Evolutionary conservation across 2,329 filamentous ascomycete genomes (phyloP).

Genomic region (Macrophomina tecta): DNA sequence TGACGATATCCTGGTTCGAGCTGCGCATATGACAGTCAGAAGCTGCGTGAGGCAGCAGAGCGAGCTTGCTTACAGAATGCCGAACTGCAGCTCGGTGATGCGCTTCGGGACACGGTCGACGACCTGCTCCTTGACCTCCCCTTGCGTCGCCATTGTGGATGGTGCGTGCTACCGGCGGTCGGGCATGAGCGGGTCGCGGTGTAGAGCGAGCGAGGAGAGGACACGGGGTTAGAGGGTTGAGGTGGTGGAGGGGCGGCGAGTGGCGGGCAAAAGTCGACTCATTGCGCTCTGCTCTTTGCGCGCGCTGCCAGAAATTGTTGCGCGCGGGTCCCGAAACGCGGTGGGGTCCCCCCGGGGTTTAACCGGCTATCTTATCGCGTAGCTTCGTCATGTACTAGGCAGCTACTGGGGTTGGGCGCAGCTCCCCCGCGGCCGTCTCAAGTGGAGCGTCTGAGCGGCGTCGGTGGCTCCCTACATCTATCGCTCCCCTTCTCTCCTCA

Average conservation of each 20-base stretch:
- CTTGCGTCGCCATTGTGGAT: constrained; percentile 27
- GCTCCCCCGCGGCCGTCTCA: constrained; percentile 24
- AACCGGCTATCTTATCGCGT: constrained; percentile 24
- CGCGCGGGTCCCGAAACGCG: constrained; percentile 2
- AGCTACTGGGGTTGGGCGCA: constrained; percentile 8
- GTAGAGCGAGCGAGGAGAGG: not conserved
- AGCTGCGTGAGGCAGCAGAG: constrained; percentile 8
- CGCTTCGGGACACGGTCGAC: constrained; percentile 87
- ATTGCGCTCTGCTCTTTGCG: constrained; percentile 3
- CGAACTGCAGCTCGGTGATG: constrained; percentile 92
- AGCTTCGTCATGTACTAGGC: constrained; percentile 8
- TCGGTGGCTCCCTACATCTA: constrained; percentile 6
- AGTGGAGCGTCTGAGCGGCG: constrained; percentile 1
- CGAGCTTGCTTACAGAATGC: constrained; percentile 70
- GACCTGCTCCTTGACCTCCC: constrained; percentile 78
- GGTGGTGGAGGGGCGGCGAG: not conserved
- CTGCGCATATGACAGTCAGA: constrained; percentile 51
- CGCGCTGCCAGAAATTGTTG: constrained; percentile 19
- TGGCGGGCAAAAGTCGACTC: constrained; percentile 15
- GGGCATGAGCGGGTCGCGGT: constrained; percentile 10
- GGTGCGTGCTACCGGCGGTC: constrained; percentile 20
- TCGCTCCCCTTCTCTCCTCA: not conserved
- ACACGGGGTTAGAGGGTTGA: not conserved
- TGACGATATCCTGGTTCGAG: constrained; percentile 92
- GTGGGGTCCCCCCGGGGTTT: constrained; percentile 10